Conservation (phyloP, 2,329 filamentous ascomycete genomes). For the Alternaria ethzedia region DNA sequence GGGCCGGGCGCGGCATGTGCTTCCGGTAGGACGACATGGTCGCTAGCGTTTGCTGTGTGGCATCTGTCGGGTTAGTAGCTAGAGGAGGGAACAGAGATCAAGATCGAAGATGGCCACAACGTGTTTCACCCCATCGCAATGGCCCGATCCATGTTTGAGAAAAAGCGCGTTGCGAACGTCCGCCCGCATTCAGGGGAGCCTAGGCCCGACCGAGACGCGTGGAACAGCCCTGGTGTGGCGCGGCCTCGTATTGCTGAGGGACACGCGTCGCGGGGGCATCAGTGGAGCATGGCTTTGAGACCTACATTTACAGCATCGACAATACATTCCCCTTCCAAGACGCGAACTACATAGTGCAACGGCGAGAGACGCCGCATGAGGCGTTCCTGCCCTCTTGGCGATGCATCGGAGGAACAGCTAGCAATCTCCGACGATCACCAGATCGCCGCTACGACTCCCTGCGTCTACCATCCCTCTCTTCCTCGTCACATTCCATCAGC, state of each 20-base stretch:
- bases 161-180: constrained; percentile 1
- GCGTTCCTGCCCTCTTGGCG: background rate
- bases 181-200: constrained; percentile 14
- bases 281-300: background rate
- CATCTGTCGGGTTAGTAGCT: constrained; percentile 12
- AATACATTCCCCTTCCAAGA: background rate
- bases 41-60: constrained; percentile 13
- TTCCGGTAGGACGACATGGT: constrained; percentile 32
- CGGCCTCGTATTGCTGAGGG: background rate
- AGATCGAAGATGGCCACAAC: background rate
- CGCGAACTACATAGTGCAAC: background rate
- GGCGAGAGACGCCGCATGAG: background rate
- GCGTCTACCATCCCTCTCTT: background rate
- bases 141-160: background rate
- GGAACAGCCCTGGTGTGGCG: constrained; percentile 12
- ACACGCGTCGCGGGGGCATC: constrained; percentile 11
- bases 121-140: constrained; percentile 11
- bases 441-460: background rate
- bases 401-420: background rate
- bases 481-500: background rate
- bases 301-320: no score
- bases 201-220: constrained; percentile 8
- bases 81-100: background rate
- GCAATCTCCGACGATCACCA: background rate
- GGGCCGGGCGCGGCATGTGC: constrained; percentile 29